A percentile compares a stretch with the other conserved stretches of the same genome.
Evolutionary conservation across 768 basidiomycete genomes (phyloP).

Genomic region (Rhizopogon salebrosus): DNA sequence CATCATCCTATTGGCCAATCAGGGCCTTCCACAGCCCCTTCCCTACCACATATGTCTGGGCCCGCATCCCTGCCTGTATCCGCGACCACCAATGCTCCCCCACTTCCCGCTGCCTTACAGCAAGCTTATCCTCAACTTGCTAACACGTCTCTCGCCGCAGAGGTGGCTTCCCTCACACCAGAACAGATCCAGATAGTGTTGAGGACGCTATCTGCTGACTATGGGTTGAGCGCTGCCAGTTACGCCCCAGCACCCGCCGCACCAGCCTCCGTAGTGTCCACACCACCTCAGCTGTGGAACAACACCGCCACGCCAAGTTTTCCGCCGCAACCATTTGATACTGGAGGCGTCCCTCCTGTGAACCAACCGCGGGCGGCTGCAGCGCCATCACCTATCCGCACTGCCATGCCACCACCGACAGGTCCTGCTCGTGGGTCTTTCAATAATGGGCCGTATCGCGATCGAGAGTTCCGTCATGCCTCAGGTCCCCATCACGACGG

Average conservation of each 20-base stretch:
- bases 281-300: constrained; percentile 18
- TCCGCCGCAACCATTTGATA: constrained; percentile 8
- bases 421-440: constrained; percentile 17
- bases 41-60: constrained; percentile 11
- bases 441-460: constrained; percentile 22
- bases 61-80: background rate
- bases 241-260: constrained; percentile 26
- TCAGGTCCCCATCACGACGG: constrained; percentile 23
- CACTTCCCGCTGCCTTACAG: constrained; percentile 20
- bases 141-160: constrained; percentile 55
- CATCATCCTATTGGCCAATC: constrained; percentile 1
- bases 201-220: constrained; percentile 45
- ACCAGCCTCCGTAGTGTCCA: constrained; percentile 17
- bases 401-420: constrained; percentile 10
- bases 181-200: constrained; percentile 72
- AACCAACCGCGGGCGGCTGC: constrained; percentile 23
- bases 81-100: background rate
- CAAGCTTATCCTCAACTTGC: constrained; percentile 32
- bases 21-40: constrained; percentile 10
- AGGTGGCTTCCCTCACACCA: constrained; percentile 69
- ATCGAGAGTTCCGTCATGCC: constrained; percentile 18
- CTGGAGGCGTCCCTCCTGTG: constrained; percentile 13
- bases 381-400: constrained; percentile 18
- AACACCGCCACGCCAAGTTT: constrained; percentile 6
- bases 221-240: constrained; percentile 26